phyloP scores from a whole-genome alignment of 768 basidiomycete species.

The Lactarius psammicola region DNA sequence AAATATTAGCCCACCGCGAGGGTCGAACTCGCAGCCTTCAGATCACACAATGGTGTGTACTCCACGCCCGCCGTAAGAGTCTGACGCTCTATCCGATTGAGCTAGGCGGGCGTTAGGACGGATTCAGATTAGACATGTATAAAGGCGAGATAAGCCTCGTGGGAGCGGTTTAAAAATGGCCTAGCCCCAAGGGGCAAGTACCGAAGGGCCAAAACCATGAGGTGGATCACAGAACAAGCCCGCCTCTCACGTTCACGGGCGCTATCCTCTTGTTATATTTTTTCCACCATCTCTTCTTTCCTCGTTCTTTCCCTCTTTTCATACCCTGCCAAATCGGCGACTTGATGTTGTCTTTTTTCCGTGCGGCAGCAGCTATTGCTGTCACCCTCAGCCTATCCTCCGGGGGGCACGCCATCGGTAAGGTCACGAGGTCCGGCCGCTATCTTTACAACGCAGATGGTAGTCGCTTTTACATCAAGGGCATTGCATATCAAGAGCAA shows the following conservation, averaged over 20 bases:
- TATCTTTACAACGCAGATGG: conserved; percentile 81
- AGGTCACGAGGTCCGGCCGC: conserved; percentile 66
- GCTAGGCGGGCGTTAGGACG: conserved; percentile 50
- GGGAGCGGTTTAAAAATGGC: background rate
- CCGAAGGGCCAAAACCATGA: background rate
- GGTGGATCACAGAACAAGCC: background rate
- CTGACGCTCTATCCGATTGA: conserved; percentile 70
- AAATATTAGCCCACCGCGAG: conserved; percentile 55
- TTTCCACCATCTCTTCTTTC: background rate
- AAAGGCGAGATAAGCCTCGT: background rate
- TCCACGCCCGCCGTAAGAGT: conserved; percentile 44
- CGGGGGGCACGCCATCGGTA: conserved; percentile 63
- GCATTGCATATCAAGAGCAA: conserved; percentile 81
- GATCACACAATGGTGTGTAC: conserved; percentile 34
- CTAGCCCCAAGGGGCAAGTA: background rate
- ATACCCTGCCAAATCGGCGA: conserved; percentile 15
- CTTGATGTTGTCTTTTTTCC: conserved; percentile 33
- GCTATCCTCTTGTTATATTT: background rate
- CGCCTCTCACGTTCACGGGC: background rate
- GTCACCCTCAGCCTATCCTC: conserved; percentile 44
- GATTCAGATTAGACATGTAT: background rate
- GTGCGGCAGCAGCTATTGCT: conserved; percentile 35
- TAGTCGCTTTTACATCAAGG: conserved; percentile 84
- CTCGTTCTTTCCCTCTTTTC: background rate
- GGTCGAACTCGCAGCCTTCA: conserved; percentile 65